phyloP scores from a whole-genome alignment of 2,329 filamentous ascomycete genomes.

The Didymella exigua region DNA sequence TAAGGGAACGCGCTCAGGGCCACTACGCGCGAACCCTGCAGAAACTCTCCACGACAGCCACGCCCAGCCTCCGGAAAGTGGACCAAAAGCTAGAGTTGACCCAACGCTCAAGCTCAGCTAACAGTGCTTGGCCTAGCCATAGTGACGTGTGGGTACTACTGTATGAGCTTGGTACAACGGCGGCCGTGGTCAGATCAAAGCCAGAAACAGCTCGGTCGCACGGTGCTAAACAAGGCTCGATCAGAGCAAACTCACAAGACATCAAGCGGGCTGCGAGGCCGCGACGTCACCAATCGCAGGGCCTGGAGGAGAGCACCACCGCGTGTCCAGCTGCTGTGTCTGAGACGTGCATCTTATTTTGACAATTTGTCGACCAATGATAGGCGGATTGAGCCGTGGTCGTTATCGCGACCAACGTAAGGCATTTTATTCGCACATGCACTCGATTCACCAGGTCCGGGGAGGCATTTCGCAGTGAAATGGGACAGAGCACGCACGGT shows the following conservation, averaged over 20 bases:
- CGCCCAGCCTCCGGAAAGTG: constrained; percentile 7
- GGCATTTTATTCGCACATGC: constrained; percentile 14
- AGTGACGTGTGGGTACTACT: constrained; percentile 6
- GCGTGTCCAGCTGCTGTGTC: constrained; percentile 9
- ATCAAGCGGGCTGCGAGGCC: not conserved
- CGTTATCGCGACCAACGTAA: constrained; percentile 18
- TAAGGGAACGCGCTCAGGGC: constrained; percentile 6
- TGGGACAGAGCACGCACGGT: constrained; percentile 7
- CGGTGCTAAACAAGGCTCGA: constrained; percentile 6
- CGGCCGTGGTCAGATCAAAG: constrained; percentile 2
- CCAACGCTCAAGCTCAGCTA: not conserved
- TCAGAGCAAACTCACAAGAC: not conserved
- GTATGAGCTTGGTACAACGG: constrained; percentile 13
- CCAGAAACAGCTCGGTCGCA: constrained; percentile 12
- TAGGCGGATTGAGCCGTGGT: not conserved
- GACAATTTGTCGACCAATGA: constrained; percentile 6
- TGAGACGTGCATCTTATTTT: constrained; percentile 9
- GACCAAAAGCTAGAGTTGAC: not conserved
- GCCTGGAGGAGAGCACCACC: not conserved
- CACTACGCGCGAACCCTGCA: not conserved
- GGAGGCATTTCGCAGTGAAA: constrained; percentile 10
- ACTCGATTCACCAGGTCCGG: constrained; percentile 10
- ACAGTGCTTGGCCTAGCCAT: constrained; percentile 2
- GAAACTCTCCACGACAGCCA: constrained; percentile 1
- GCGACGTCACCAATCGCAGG: constrained; percentile 6